Evolutionary conservation across 768 basidiomycete species (phyloP), one percentile per base, ranked within the genome.

Genomic region (Russula olivacea): DNA sequence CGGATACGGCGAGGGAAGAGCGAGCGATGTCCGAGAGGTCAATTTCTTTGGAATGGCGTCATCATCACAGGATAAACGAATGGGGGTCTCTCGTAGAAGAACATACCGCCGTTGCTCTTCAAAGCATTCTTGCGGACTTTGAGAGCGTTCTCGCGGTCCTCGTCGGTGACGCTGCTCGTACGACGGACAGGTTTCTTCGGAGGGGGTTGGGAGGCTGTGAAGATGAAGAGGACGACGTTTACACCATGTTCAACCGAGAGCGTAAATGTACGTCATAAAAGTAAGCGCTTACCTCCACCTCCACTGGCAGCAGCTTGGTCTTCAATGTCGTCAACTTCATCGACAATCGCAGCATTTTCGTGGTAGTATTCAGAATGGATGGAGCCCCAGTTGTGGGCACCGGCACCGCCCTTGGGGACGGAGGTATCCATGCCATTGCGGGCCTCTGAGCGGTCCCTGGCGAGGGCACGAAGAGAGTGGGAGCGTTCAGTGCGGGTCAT

Each of bases 401-500:
- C 93, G 30, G 83, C 85, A 59, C 93, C 93, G 64, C 83, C 79
- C 77, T 93, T 93, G 76, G 85, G 86, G 61, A 87, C 68, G 68
- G 80, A 81, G 70, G 81, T 81, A 79, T 87, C 84, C 61, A 87
- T 79, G 58, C 91, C 92, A 45, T 85, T 82, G 76, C 86, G 88
- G 71, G 86, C 84, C 77, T 86, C 83, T 17, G 88, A 89, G 70
- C 89, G 87, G 76, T 93, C 90, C 76, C 83, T 86, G 65, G 81
- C 65, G 69, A 90, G 75, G 51, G 90, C 91, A 63, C 85, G 83
- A 55, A 87, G 88, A 72, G 81, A 86, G 49, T 81, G 71, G 61
- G 89, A 79, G 69, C 90, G 88, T 67, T 80, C 85, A 57, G 90
- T 92, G 70, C 90, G 88, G 63, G 89, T 91, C 89, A 92, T 92